Base-by-base conservation (phyloP, 2,329 filamentous ascomycete genomes). In the Grosmannia penicillata region DNA sequence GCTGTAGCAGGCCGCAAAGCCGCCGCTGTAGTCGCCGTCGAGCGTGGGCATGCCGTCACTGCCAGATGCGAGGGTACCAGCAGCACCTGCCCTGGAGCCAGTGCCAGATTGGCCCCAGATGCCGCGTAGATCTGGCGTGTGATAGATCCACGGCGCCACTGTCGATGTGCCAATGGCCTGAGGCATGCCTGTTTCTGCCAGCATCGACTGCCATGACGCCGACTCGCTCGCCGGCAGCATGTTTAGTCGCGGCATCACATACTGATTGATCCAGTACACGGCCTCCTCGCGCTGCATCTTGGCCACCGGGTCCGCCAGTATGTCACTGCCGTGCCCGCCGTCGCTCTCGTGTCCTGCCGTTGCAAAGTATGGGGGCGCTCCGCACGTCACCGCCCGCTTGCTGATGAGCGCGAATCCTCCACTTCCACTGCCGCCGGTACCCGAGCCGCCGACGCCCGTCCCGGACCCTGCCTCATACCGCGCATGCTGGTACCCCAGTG, bases 221-320 rank as follows among this genome's bases (percentile, higher is more conserved):
- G 45, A 53, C 49, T 63, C 56, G 42, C 66, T 68, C 40, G 62
- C 61, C 22, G 60, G 62, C 28, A 66, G 66, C 3, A 72, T 58
- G 46, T 72, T 72, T 14, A 75, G 60, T 4, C 68, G 66, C 15
- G 75, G 75, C 25, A 79, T 60, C 2, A 80, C 72, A 46, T 75
- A 77, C 53, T 80, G 75, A 53, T 80, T 79, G 55, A 80, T 78
- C 55, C 78, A 79, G 53, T 68, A 70, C 29, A 80, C 67, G 1
- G 73, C 73, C 49, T 78, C 75, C 47, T 79, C 74, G 11, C 73
- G 68, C 53, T 76, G 73, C 46, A 79, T 72, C 59, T 78, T 78
- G 45, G 66, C 67, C 21, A 77, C 65, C 2, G 74, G 72, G 47
- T 79, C 74, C 42, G 68, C 63, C 1, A 8, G 19, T 26, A 14